Evolutionary conservation across 2,329 filamentous ascomycete genomes (phyloP).

Genomic region (Aspergillus sp.): DNA sequence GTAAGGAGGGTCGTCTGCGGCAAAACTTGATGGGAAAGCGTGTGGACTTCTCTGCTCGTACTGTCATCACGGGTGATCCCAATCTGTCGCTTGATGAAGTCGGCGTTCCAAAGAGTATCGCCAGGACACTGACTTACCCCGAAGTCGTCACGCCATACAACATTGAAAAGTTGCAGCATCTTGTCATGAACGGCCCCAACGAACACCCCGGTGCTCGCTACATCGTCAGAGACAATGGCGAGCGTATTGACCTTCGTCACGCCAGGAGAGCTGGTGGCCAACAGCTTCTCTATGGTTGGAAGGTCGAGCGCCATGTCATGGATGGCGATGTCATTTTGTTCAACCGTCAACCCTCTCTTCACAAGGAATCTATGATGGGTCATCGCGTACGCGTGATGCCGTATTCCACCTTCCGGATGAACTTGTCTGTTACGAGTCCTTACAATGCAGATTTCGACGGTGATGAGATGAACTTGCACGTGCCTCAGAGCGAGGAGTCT

Average conservation of each 20-base stretch:
- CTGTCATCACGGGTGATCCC: slow-evolving; percentile 97
- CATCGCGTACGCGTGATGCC: slow-evolving; percentile 97
- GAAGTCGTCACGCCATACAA: slow-evolving; percentile 98
- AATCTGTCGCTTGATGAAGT: slow-evolving; percentile 96
- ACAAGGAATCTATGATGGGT: slow-evolving; percentile 99
- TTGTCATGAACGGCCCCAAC: slow-evolving; percentile 89
- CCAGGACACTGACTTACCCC: slow-evolving; percentile 85
- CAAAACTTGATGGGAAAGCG: slow-evolving; percentile 99
- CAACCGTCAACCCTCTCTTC: slow-evolving; percentile 96
- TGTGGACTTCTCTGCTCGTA: slow-evolving; percentile 98
- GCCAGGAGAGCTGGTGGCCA: slow-evolving; percentile 73
- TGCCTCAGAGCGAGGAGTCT: slow-evolving; percentile 94
- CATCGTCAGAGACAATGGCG: slow-evolving; percentile 87
- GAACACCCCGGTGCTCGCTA: slow-evolving; percentile 95
- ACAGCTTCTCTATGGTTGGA: slow-evolving; percentile 94
- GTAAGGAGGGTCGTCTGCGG: slow-evolving; percentile 94
- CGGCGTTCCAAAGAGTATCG: slow-evolving; percentile 89
- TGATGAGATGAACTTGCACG: slow-evolving; percentile 99
- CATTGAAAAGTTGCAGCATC: slow-evolving; percentile 78
- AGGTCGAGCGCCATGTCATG: slow-evolving; percentile 92
- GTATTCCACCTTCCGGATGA: slow-evolving; percentile 96
- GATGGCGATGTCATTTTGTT: slow-evolving; percentile 98
- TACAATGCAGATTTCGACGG: slow-evolving; percentile 99
- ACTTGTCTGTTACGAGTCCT: slow-evolving; percentile 92
- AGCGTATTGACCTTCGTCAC: slow-evolving; percentile 88